Evolutionary conservation across 2,329 filamentous ascomycete species (phyloP).

Genomic region (Epichloe coenophiala): DNA sequence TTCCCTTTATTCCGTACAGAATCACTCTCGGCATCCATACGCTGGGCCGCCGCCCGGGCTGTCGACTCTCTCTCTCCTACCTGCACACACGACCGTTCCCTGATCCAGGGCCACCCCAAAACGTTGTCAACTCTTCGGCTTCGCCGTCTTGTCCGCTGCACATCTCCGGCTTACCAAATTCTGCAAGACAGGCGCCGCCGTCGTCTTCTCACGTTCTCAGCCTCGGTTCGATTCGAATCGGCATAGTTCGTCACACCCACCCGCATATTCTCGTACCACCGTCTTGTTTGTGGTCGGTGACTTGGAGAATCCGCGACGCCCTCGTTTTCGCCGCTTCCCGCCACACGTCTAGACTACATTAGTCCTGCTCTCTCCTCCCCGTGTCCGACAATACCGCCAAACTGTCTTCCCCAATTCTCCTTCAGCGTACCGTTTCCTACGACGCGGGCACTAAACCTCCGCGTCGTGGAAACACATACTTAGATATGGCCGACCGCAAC

Average conservation of each 20-base stretch:
- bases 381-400: conserved; percentile 64
- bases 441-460: conserved; percentile 64
- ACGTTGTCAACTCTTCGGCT: background rate
- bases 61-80: background rate
- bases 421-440: conserved; percentile 84
- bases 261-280: background rate
- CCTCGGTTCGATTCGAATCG: background rate
- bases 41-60: background rate
- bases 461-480: conserved; percentile 45
- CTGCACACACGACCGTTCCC: background rate
- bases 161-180: background rate
- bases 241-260: background rate
- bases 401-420: conserved; percentile 80
- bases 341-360: conserved; percentile 1
- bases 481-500: conserved; percentile 46
- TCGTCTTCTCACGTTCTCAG: background rate
- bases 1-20: conserved; percentile 1
- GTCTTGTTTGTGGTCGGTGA: background rate
- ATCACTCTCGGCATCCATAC: conserved; percentile 4
- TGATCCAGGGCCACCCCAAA: background rate
- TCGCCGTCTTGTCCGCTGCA: background rate
- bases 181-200: background rate
- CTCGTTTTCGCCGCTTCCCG: conserved; percentile 4
- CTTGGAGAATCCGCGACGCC: conserved; percentile 3
- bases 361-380: conserved; percentile 6